A percentile compares a stretch with the other conserved stretches of the same genome.
Conservation (phyloP, 139 green algal species). For the Bryopsis sp. region DNA sequence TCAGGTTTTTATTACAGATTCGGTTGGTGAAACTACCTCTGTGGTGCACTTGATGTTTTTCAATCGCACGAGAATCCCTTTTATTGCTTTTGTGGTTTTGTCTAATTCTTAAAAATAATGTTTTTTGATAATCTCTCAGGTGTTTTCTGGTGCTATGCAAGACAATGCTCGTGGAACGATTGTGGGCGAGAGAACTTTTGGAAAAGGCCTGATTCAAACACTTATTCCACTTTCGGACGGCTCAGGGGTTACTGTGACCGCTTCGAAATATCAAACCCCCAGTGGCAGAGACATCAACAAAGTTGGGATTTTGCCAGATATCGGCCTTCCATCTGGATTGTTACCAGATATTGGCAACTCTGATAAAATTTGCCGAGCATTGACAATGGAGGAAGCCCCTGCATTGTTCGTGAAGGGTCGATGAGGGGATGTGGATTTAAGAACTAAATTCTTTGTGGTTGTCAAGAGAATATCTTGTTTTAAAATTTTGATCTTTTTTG, state of each 20-base stretch:
- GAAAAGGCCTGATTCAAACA: conserved; percentile 97
- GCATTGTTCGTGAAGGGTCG: too few relatives aligned
- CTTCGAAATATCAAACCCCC: conserved; percentile 58
- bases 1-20: neutral
- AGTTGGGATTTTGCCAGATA: conserved; percentile 19
- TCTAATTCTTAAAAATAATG: neutral
- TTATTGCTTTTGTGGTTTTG: neutral
- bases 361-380: too few relatives aligned
- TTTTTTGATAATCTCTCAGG: conserved; percentile 32
- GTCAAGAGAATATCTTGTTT: too few relatives aligned
- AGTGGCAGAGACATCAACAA: conserved; percentile 44
- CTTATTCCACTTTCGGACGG: conserved; percentile 81
- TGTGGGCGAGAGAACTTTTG: conserved; percentile 81
- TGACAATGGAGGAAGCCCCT: too few relatives aligned
- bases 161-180: conserved; percentile 73
- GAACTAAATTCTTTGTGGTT: too few relatives aligned
- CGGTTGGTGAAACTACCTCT: neutral
- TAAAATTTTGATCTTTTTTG: too few relatives aligned
- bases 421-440: too few relatives aligned
- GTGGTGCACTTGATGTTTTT: neutral
- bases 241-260: conserved; percentile 86
- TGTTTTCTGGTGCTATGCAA: conserved; percentile 87
- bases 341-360: too few relatives aligned
- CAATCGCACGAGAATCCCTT: neutral
- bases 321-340: conserved; percentile 12